Evolutionary conservation across 208 protist genomes (phyloP), one percentile per base, ranked within the genome.

Genomic region (Wallacemonas sp.): DNA sequence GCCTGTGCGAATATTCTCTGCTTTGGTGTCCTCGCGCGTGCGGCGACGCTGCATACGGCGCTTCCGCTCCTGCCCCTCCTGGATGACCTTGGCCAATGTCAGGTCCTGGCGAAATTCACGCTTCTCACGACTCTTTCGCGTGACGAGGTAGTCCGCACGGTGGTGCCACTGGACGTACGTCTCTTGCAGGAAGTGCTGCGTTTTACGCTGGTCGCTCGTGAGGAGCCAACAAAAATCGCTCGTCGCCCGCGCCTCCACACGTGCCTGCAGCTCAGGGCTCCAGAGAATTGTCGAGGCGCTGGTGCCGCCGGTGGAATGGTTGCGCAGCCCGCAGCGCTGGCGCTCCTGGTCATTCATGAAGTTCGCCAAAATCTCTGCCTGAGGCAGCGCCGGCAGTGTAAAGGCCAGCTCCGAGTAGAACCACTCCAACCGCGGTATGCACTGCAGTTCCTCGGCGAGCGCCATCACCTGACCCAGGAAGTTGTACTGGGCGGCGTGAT

Each of bases 291-390:
- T 69, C 0, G 83, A 89, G 27, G 68, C 46, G 76, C 79, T 88
- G 32, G 80, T 89, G 48, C 85, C 79, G 34, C 63, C 62, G 1
- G 38, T 19, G 15, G 78, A 81, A 66, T 87, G 77, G 72, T 95
- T 92, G 37, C 89, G 84, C 66, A 92, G 58, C 1, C 83, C 82
- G 64, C 86, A 91, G 3, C 79, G 83, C 58, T 89, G 70, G 22
- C 76, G 78, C 69, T 95, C 89, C 57, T 88, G 79, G 52, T 92
- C 85, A 52, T 95, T 95, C 81, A 92, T 91, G 69, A 83, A 95
- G 73, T 77, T 84, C 26, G 89, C 89, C 33, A 95, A 65, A 19
- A 79, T 50, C 68, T 91, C 89, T 4, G 81, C 89, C 38, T 75
- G 62, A 13, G 68, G 68, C 4, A 83, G 89, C 24, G 86, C 79